A percentile compares a stretch with the other conserved stretches of the same genome.
Evolutionary conservation across 225 moss, liverwort and hornwort species (phyloP).

Genomic region (Marchantia polymorpha): DNA sequence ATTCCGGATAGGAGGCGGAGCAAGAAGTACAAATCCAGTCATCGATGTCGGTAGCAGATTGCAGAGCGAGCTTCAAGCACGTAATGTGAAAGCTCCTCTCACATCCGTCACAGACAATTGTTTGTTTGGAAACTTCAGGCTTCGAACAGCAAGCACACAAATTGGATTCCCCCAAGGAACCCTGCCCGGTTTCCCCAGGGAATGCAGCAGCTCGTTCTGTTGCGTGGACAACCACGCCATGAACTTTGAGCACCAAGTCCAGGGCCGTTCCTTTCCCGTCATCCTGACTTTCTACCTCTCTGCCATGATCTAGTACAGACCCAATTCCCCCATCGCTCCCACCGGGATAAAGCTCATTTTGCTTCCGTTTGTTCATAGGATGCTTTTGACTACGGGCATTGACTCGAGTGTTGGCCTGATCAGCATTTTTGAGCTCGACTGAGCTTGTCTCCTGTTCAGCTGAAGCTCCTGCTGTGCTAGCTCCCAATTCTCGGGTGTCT

Average conservation of each 20-base stretch:
- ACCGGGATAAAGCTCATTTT: slow-evolving; percentile 11
- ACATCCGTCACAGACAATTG: slow-evolving; percentile 43
- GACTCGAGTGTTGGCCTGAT: neutral
- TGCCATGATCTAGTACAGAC: neutral
- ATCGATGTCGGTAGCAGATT: slow-evolving; percentile 25
- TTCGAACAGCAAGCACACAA: slow-evolving; percentile 33
- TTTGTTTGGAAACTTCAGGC: slow-evolving; percentile 37
- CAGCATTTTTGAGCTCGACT: slow-evolving; percentile 2
- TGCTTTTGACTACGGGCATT: slow-evolving; percentile 8
- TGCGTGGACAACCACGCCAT: slow-evolving; percentile 18
- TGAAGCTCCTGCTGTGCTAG: neutral
- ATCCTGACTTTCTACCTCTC: slow-evolving; percentile 21
- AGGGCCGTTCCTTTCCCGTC: slow-evolving; percentile 26
- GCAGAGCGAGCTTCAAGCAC: slow-evolving; percentile 31
- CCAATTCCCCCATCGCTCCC: slow-evolving; percentile 7
- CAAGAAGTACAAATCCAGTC: slow-evolving; percentile 45
- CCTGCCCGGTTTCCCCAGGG: slow-evolving; percentile 41
- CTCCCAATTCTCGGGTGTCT: slow-evolving; percentile 2
- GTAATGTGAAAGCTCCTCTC: slow-evolving; percentile 39
- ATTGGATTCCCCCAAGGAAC: neutral
- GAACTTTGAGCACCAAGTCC: slow-evolving; percentile 35
- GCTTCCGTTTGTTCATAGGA: slow-evolving; percentile 19
- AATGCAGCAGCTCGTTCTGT: slow-evolving; percentile 33
- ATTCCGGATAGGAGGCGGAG: slow-evolving; percentile 12
- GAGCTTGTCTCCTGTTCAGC: neutral